These are phyloP conservation scores for Kalaharituber pfeilii DNA, from an alignment of 2,329 filamentous ascomycete genomes.

Conservation along the genomic window DNA sequence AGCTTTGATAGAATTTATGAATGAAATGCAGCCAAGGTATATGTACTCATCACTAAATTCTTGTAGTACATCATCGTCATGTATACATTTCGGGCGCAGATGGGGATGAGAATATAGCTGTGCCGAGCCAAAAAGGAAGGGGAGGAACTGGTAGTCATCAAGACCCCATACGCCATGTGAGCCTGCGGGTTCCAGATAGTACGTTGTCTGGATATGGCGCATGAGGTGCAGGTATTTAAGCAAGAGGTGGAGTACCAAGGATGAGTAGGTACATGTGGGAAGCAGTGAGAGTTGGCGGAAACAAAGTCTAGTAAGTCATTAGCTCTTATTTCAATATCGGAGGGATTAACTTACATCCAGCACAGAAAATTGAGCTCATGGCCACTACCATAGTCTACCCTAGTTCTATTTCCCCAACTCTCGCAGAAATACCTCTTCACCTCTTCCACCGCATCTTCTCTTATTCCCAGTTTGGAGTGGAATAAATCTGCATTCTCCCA, in stretches of 20 bases:
- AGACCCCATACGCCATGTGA: constrained; percentile 97
- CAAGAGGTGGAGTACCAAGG: constrained; percentile 63
- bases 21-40: constrained; percentile 81
- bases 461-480: constrained; percentile 35
- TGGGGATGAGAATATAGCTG: constrained; percentile 73
- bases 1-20: constrained; percentile 92
- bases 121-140: constrained; percentile 84
- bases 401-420: constrained; percentile 66
- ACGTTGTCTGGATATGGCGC: constrained; percentile 73
- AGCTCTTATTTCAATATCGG: not conserved
- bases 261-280: constrained; percentile 46
- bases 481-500: constrained; percentile 31
- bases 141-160: constrained; percentile 93
- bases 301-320: constrained; percentile 39
- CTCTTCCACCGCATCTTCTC: constrained; percentile 44
- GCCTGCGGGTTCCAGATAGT: constrained; percentile 91
- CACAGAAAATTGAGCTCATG: constrained; percentile 95
- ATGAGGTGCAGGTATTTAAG: constrained; percentile 68
- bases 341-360: constrained; percentile 44
- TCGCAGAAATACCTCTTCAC: constrained; percentile 63
- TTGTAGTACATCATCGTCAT: constrained; percentile 73
- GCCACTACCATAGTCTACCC: constrained; percentile 92
- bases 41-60: constrained; percentile 70
- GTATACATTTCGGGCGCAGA: constrained; percentile 63
- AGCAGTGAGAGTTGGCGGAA: constrained; percentile 63